These are phyloP conservation scores for Pythium apleroticum DNA, from an alignment of 352 stramenopile genomes.

Conservation along the genomic window DNA sequence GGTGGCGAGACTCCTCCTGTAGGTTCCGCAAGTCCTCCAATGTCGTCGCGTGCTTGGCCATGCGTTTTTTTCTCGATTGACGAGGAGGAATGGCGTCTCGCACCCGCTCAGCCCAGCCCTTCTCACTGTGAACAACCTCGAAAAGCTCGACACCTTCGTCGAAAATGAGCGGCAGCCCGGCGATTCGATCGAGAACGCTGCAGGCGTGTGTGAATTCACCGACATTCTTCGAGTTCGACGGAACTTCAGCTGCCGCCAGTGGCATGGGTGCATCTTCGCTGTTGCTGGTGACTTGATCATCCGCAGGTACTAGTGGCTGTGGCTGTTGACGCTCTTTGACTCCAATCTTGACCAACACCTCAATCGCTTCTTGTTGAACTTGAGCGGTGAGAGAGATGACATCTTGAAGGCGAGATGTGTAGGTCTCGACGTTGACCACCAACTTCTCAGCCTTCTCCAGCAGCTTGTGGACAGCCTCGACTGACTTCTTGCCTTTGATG, in stretches of 20 bases:
- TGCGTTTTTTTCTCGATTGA: slow-evolving; percentile 78
- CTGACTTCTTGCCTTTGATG: slow-evolving; percentile 59
- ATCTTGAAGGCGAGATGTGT: slow-evolving; percentile 56
- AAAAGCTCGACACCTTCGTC: slow-evolving; percentile 63
- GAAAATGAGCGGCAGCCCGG: slow-evolving; percentile 71
- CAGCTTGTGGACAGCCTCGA: slow-evolving; percentile 63
- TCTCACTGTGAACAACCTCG: slow-evolving; percentile 55
- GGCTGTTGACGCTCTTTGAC: slow-evolving; percentile 3
- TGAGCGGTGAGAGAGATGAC: slow-evolving; percentile 49
- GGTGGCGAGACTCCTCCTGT: slow-evolving; percentile 47
- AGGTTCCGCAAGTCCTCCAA: slow-evolving; percentile 56
- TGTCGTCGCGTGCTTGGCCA: slow-evolving; percentile 62
- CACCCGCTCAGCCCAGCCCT: slow-evolving; percentile 67
- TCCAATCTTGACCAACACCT: slow-evolving; percentile 61
- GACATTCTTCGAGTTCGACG: slow-evolving; percentile 3
- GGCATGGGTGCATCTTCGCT: slow-evolving; percentile 15
- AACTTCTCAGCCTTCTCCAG: slow-evolving; percentile 65
- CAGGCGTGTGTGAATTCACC: slow-evolving; percentile 52
- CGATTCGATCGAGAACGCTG: slow-evolving; percentile 61
- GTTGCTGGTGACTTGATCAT: neutral
- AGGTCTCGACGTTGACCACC: slow-evolving; percentile 63
- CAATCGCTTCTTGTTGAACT: slow-evolving; percentile 47
- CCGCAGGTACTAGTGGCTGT: neutral
- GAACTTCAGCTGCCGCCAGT: neutral
- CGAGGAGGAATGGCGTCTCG: slow-evolving; percentile 70